Evolutionary conservation across 2,329 filamentous ascomycete species (phyloP).

Genomic region (Talaromyces pinophilus): DNA sequence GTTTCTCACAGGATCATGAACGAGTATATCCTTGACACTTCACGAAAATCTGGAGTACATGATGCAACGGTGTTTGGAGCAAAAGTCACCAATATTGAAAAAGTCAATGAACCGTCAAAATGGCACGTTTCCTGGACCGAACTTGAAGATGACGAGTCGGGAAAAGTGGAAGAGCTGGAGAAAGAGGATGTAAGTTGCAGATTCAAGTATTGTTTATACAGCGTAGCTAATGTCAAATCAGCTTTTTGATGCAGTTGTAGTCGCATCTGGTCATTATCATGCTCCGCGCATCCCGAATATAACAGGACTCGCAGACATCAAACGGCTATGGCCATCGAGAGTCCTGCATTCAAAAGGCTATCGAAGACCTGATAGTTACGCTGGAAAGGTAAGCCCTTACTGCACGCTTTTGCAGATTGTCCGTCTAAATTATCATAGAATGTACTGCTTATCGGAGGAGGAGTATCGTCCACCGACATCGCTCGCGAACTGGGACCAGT

Average conservation of each 20-base stretch:
- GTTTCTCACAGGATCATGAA: slow-evolving; percentile 59
- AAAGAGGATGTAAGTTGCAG: not conserved
- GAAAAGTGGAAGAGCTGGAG: not conserved
- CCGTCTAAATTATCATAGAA: slow-evolving; percentile 42
- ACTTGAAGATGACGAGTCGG: slow-evolving; percentile 36
- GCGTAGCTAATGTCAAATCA: not conserved
- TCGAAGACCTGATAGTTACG: slow-evolving; percentile 48
- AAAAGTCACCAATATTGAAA: slow-evolving; percentile 57
- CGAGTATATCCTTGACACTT: slow-evolving; percentile 63
- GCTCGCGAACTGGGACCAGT: slow-evolving; percentile 53
- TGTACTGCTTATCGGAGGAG: slow-evolving; percentile 58
- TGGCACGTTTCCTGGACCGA: slow-evolving; percentile 57
- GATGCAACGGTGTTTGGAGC: slow-evolving; percentile 58
- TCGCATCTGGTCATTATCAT: slow-evolving; percentile 60
- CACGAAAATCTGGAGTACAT: slow-evolving; percentile 53
- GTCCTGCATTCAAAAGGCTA: slow-evolving; percentile 57
- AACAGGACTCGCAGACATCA: slow-evolving; percentile 50
- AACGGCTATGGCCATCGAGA: slow-evolving; percentile 47
- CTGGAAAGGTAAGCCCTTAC: slow-evolving; percentile 54
- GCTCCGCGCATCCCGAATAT: slow-evolving; percentile 53
- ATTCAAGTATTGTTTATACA: not conserved
- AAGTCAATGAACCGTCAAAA: slow-evolving; percentile 39
- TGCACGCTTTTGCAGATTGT: not conserved
- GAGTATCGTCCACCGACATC: slow-evolving; percentile 58
- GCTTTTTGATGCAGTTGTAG: slow-evolving; percentile 53